phyloP scores from a whole-genome alignment of 371 early-diverging fungal species.

The Conidiobolus incongruus region DNA sequence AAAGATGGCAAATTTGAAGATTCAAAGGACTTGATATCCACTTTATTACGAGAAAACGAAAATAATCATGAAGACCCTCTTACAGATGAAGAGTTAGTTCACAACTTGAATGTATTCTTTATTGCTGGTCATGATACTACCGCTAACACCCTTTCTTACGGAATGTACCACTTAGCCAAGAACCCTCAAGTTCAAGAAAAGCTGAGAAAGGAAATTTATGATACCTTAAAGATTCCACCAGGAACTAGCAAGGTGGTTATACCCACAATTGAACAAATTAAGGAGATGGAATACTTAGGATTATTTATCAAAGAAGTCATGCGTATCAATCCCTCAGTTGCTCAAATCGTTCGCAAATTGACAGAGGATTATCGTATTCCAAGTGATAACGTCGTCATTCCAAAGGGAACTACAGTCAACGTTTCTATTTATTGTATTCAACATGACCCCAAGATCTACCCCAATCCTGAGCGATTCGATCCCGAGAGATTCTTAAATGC shows the following conservation, averaged over 20 bases:
- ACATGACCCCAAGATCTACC: neutral
- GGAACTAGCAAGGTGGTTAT: too few relatives aligned
- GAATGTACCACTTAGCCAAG: slow-evolving; percentile 7
- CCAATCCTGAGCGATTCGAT: slow-evolving; percentile 14
- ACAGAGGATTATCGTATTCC: neutral
- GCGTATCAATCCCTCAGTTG: neutral
- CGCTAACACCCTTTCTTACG: slow-evolving; percentile 10
- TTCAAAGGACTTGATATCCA: too few relatives aligned
- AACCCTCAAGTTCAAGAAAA: neutral
- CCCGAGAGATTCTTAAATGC: slow-evolving; percentile 20
- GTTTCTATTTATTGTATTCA: neutral
- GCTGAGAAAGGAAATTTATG: slow-evolving; percentile 3
- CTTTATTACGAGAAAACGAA: too few relatives aligned
- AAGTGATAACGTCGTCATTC: neutral
- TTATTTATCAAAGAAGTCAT: neutral
- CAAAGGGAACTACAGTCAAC: neutral
- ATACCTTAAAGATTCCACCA: neutral
- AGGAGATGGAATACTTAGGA: neutral
- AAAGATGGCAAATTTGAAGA: too few relatives aligned
- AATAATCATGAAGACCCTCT: neutral
- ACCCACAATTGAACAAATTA: neutral
- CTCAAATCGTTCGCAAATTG: neutral
- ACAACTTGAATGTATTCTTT: neutral
- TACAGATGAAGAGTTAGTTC: neutral
- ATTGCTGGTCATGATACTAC: slow-evolving; percentile 8